Percentiles rank a stretch among this genome's conserved stretches.
Conservation (phyloP, 257 asterid genomes). For the Cordia subcordata region DNA sequence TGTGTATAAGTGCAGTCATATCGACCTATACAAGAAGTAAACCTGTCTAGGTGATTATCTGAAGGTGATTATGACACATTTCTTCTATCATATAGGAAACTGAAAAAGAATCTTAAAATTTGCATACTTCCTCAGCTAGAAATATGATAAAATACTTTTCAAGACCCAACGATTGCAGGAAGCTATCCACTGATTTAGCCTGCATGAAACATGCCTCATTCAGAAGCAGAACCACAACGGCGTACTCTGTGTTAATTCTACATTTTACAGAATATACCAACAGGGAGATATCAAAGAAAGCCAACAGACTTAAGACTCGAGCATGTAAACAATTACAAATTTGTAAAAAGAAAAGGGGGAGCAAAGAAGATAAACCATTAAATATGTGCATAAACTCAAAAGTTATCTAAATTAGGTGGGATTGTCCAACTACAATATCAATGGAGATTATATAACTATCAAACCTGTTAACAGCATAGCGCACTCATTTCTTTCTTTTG, state of each 20-base stretch:
- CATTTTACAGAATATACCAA: too few species aligned
- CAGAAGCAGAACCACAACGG: conserved; percentile 6
- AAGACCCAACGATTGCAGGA: conserved; percentile 80
- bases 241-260: background rate
- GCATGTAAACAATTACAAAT: too few species aligned
- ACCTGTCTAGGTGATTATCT: conserved; percentile 6
- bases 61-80: background rate
- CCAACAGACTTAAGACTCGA: too few species aligned
- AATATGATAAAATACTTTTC: conserved; percentile 81
- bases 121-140: conserved; percentile 96
- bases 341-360: too few species aligned
- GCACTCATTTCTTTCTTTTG: too few species aligned
- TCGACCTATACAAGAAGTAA: conserved; percentile 60
- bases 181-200: conserved; percentile 77
- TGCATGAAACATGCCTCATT: conserved; percentile 33
- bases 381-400: too few species aligned
- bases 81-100: background rate
- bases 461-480: too few species aligned
- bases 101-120: conserved; percentile 8
- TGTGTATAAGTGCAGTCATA: conserved; percentile 91
- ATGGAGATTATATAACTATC: too few species aligned
- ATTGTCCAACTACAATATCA: too few species aligned
- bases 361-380: too few species aligned
- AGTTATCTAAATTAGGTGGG: too few species aligned
- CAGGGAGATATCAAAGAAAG: background rate